Base-by-base conservation (phyloP, 1,284 basidiomycete genomes). In the Kwoniella shivajii region DNA sequence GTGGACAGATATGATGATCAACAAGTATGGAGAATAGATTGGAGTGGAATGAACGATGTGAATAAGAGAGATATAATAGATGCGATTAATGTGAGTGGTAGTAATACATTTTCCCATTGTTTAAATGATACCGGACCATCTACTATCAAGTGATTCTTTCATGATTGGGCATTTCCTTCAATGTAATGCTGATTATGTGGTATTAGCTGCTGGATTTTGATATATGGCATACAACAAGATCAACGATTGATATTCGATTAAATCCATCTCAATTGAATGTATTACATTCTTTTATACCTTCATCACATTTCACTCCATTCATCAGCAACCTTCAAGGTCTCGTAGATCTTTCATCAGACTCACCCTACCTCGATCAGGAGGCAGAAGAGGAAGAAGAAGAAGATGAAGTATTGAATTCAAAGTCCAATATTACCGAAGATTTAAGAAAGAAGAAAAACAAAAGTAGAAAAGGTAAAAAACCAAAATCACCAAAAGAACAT, bases 171-270 rank as follows among this genome's bases (percentile, higher is more conserved):
- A 26, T 9, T n/a, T 22, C 39, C n/a, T n/a, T n/a, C n/a, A n/a
- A n/a, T n/a, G n/a, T n/a, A n/a, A n/a, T 36, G 29, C 30, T 36
- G 31, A 31, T 54, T 13, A n/a, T n/a, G n/a, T n/a, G n/a, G n/a
- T n/a, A n/a, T n/a, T 48, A 78, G 75, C 26, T 63, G 3, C 58
- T 75, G 27, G 58, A 72, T 29, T 63, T 76, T 10, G 78, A 79
- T 53, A 57, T 79, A 24, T 79, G 78, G 78, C 64, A 64, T 26
- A 54, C 65, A 2, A 65, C 74, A 1, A 50, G 58, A 0, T 41
- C 58, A 4, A 51, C 57, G 13, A 33, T 76, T 48, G 74, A 76
- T 56, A 30, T 77, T 37, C 66, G 67, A 34, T 41, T 78, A 2
- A 56, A 53, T 18, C 13, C 62, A 18, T 30, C 29, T 4, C 53